Base-by-base conservation (phyloP, 208 protist species). In the Leishmania arabica region DNA sequence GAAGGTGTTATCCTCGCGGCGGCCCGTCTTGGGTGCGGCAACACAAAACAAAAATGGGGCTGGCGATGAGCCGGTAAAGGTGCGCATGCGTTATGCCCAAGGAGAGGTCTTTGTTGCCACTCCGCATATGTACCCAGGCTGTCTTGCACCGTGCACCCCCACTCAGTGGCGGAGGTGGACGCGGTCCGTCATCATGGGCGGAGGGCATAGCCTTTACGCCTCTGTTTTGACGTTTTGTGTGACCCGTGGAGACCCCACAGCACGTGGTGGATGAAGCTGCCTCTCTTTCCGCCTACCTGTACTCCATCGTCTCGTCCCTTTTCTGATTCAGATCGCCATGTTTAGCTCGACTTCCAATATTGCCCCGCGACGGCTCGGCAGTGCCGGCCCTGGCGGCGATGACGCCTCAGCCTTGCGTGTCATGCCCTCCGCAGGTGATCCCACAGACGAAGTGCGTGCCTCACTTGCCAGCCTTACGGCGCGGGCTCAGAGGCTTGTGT, bases 391-490 rank as follows among this genome's bases (percentile, higher is more conserved):
- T 45, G 65, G 58, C 65, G 47, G n/a, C 65, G 77, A 79, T 45
- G 78, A 77, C 64, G 49, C 68, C 6, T 53, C 73, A 17, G 51
- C 69, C 13, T 71, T 87, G 75, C 79, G 77, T 64, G 68, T 89
- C 64, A 82, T 90, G 80, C 77, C 81, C 37, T 51, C 84, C 19
- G 81, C 77, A 8, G 80, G 80, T 73, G 87, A 92, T 75, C 87
- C 88, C 31, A 83, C 88, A 17, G 88, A 89, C 54, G 93, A 94
- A 75, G 86, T 95, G 58, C 93, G 93, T 47, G 87, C 86, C 21
- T 92, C 86, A 24, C 86, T 97, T 37, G 85, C 93, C 54, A 81
- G 83, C 37, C 85, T 97, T 49, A 95, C 89, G n/a, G 91, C 91
- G 17, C 86, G 93, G 11, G 92, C 93, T 9, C 88, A 90, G 54